Conservation (phyloP, 768 basidiomycete species). For the Trametes cubensis region DNA sequence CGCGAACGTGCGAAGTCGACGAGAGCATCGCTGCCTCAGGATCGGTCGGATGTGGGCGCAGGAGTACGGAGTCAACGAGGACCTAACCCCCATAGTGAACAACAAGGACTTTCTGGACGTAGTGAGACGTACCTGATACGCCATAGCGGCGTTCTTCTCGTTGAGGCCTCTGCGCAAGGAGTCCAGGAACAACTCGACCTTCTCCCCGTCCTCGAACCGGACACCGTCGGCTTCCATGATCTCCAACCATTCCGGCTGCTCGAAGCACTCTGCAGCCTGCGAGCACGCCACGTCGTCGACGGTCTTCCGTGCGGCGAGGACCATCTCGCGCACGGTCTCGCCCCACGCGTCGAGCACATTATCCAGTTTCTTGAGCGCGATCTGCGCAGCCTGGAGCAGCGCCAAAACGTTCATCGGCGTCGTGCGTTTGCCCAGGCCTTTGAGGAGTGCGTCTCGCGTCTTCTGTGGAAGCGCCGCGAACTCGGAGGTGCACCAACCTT, state of each 20-base stretch:
- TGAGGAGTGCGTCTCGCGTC: slow-evolving; percentile 67
- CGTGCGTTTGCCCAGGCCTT: slow-evolving; percentile 71
- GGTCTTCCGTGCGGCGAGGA: slow-evolving; percentile 58
- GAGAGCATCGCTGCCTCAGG: slow-evolving; percentile 63
- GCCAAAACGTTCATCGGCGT: slow-evolving; percentile 68
- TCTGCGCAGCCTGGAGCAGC: slow-evolving; percentile 67
- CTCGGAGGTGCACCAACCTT: slow-evolving; percentile 85
- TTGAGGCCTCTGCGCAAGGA: slow-evolving; percentile 61
- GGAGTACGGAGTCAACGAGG: slow-evolving; percentile 71
- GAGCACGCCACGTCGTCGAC: slow-evolving; percentile 64
- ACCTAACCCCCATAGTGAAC: slow-evolving; percentile 44
- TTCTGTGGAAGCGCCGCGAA: slow-evolving; percentile 72
- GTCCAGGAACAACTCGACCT: slow-evolving; percentile 76
- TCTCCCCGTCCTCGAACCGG: slow-evolving; percentile 76
- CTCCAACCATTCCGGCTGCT: slow-evolving; percentile 68
- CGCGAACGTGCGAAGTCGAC: slow-evolving; percentile 68
- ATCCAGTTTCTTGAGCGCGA: slow-evolving; percentile 57
- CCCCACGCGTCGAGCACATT: slow-evolving; percentile 71
- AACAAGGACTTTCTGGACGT: background rate
- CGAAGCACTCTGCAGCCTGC: slow-evolving; percentile 67
- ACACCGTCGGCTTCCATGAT: slow-evolving; percentile 75
- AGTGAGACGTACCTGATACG: slow-evolving; percentile 70
- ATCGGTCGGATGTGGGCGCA: slow-evolving; percentile 66
- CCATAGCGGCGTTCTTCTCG: slow-evolving; percentile 60
- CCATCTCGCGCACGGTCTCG: slow-evolving; percentile 67